Conservation (phyloP, 2,329 filamentous ascomycete genomes). For the Chrysoporthe puriensis region DNA sequence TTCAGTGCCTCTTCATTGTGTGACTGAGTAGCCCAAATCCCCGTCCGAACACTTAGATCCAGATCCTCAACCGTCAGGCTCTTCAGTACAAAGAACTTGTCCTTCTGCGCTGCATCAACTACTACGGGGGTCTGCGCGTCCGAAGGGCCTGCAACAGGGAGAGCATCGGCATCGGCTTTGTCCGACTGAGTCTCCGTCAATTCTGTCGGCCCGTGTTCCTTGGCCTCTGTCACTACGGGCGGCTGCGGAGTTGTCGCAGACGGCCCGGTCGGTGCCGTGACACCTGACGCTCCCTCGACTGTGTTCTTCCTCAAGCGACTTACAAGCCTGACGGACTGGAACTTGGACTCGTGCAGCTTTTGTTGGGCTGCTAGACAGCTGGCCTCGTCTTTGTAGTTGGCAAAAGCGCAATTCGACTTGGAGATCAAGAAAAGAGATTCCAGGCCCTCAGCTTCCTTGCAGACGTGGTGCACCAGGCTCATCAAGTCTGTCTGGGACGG, state of each 20-base stretch:
- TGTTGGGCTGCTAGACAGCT: conserved; percentile 77
- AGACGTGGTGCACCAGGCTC: conserved; percentile 89
- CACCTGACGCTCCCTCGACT: conserved; percentile 49
- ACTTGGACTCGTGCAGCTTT: conserved; percentile 87
- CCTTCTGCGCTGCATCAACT: conserved; percentile 49
- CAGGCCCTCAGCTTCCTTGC: conserved; percentile 74
- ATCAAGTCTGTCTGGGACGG: conserved; percentile 82
- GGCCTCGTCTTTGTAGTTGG: conserved; percentile 85
- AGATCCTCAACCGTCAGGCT: conserved; percentile 90
- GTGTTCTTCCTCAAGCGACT: conserved; percentile 73
- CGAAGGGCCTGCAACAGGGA: conserved; percentile 7
- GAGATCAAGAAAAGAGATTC: conserved; percentile 93
- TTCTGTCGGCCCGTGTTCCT: conserved; percentile 17
- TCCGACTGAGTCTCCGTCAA: conserved; percentile 18
- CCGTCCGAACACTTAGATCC: conserved; percentile 83
- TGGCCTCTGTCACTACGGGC: conserved; percentile 18
- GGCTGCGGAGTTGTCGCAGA: conserved; percentile 41
- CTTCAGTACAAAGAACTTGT: conserved; percentile 91
- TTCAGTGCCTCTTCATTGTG: conserved; percentile 90
- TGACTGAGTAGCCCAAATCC: conserved; percentile 91
- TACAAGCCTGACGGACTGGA: conserved; percentile 82
- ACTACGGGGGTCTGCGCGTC: conserved; percentile 17
- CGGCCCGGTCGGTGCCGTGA: conserved; percentile 59
- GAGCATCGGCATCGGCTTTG: conserved; percentile 13
- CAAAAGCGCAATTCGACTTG: conserved; percentile 96